Evolutionary conservation across 495 filamentous ascomycete genomes (phyloP), one percentile per base, ranked within the genome.

Genomic region (Diplogelasinospora grovesii): DNA sequence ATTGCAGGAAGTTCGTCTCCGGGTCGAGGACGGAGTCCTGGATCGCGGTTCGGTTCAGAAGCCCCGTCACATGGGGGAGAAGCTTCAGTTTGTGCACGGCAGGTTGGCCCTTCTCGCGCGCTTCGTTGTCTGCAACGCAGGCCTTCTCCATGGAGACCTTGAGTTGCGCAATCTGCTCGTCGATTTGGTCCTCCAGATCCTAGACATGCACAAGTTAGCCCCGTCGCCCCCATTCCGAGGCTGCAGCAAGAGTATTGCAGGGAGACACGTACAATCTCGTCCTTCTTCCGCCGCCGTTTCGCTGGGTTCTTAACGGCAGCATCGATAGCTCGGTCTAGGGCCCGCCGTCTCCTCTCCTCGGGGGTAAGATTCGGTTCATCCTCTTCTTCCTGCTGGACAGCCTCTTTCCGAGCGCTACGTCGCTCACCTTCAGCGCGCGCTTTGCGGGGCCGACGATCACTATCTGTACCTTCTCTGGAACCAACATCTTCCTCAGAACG

Each of bases 31-130:
- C 79, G 1, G 74, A 72, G 46, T 79, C 74, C 64, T 86, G 85
- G 23, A 89, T 74, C 30, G 82, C 86, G 54, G 89, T 89, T 46
- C 89, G 86, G 59, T 87, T 95, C 25, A 99, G 74, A 5, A 96
- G 69, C 30, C 77, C 76, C 18, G 89, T 81, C 5, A 99, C 93
- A 60, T 96, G 87, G 7, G 92, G 89, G 22, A 99, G 80, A 59
- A 99, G 82, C 61, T 86, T 85, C 25, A 99, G 77, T 61, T 99
- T 99, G 64, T 94, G 82, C 49, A 86, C 79, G 23, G 90, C 92
- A 3, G 87, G 85, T 56, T 85, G 68, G 45, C 81, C 81, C 23
- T 79, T 69, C 23, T 83, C 74, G 48, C 90, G 85, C 24, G 81
- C 86, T 22, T 78, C 69, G 41, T 85, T 86, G 60, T 99, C 93